phyloP scores from a whole-genome alignment of 352 stramenopile species.

The Phytophthora nicotianae region DNA sequence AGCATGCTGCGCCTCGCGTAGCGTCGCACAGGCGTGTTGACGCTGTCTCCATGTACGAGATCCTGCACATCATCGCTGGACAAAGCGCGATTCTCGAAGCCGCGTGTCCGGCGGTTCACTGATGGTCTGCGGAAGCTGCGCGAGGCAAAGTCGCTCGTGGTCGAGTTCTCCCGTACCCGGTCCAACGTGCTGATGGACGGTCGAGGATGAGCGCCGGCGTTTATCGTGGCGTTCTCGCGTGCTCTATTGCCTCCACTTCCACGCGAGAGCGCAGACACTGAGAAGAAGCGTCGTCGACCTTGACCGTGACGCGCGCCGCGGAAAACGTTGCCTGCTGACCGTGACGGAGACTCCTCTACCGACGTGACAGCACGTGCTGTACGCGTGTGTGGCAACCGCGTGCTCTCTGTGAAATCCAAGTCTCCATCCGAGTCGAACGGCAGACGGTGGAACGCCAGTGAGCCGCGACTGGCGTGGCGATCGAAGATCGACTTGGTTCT shows the following conservation, averaged over 20 bases:
- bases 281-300: constrained; percentile 62
- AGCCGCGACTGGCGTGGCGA: constrained; percentile 84
- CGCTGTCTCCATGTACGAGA: constrained; percentile 23
- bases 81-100: constrained; percentile 38
- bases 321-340: constrained; percentile 73
- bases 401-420: constrained; percentile 15
- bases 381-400: constrained; percentile 6
- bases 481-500: constrained; percentile 71
- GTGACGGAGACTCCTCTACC: constrained; percentile 14
- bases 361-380: constrained; percentile 23
- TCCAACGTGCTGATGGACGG: constrained; percentile 10
- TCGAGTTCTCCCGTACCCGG: constrained; percentile 21
- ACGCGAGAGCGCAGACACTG: constrained; percentile 26
- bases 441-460: constrained; percentile 74
- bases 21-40: constrained; percentile 35
- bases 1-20: constrained; percentile 38
- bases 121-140: constrained; percentile 32
- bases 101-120: constrained; percentile 18
- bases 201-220: not conserved
- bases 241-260: not conserved
- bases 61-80: constrained; percentile 37
- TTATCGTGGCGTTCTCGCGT: constrained; percentile 17
- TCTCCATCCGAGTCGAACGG: constrained; percentile 36
- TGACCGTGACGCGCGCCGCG: constrained; percentile 60
- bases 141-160: constrained; percentile 18